phyloP scores from a whole-genome alignment of 306 rosid genomes.

The Leucaena leucocephala region DNA sequence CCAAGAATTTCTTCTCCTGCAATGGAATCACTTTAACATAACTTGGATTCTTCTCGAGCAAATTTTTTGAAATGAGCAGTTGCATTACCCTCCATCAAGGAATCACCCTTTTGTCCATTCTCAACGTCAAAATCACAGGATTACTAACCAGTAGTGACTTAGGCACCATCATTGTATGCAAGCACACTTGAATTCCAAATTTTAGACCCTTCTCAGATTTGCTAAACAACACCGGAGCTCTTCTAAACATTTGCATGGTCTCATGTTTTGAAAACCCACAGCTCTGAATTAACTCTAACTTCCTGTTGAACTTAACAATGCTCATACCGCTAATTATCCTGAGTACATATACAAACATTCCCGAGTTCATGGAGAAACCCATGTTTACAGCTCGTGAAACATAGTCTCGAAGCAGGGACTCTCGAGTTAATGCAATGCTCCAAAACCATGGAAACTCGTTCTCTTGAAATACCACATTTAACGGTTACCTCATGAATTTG shows the following conservation, averaged over 20 bases:
- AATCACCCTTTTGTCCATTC: too few species aligned
- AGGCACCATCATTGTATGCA: slow-evolving; percentile 45
- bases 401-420: background rate
- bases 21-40: too few species aligned
- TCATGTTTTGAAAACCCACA: background rate
- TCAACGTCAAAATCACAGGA: too few species aligned
- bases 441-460: background rate
- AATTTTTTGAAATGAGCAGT: too few species aligned
- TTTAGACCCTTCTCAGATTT: background rate
- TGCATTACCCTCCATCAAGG: too few species aligned
- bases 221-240: background rate
- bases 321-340: too few species aligned
- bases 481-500: background rate
- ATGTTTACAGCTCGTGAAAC: background rate
- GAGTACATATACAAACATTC: background rate
- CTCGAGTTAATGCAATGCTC: background rate
- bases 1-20: too few species aligned
- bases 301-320: too few species aligned
- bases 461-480: background rate
- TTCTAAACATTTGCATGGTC: background rate
- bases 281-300: background rate
- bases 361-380: background rate
- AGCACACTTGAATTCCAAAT: slow-evolving; percentile 51
- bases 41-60: too few species aligned
- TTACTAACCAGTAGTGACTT: too few species aligned